Evolutionary conservation across 148 eudicot genomes (phyloP), one percentile per base, ranked within the genome.

Genomic region (Chenopodium quinoa): DNA sequence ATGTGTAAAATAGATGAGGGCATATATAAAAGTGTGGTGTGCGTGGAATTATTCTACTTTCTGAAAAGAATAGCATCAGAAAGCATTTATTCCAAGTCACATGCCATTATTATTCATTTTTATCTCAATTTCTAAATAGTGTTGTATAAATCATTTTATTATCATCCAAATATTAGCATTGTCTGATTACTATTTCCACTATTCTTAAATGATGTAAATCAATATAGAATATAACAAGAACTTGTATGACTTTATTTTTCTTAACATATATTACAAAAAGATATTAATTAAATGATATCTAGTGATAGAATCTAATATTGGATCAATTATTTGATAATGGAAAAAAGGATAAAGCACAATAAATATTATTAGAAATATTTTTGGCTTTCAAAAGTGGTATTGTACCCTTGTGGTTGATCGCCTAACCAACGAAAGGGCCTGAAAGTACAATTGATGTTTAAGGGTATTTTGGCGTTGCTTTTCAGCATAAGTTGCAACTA

Each of bases 1-100:
- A 2, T 16, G 16, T 4, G 16, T 14, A 6, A 13, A 71, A 23
- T 20, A 20, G 48, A 29, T 0, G 5, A 31, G 9, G 4, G 25
- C 50, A 71, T 71, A 71, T 71, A 9, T 72, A 1, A 72, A 72
- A 72, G 56, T 72, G 17, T 12, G 56, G 27, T 46, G 23, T 40
- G 5, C 44, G 44, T 72, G 27, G 75, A 72, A 46, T 20, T n/a
- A 46, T 72, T 44, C 50, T 20, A 40, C 74, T 71, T 71, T 71
- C 50, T 46, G 9, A 25, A 71, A 71, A 71, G 74, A 71, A 71
- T 40, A 17, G 23, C 52, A 72, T 72, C 75, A 72, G 54, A 72
- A 72, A 72, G 56, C 74, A 72, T 72, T 72, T 44, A 44, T 46
- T 46, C 56, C 75, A 72, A 44, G 75, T 72, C 75, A 72, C 75